These are phyloP conservation scores for Trichothecium roseum DNA, from an alignment of 2,329 filamentous ascomycete species.

Conservation along the genomic window DNA sequence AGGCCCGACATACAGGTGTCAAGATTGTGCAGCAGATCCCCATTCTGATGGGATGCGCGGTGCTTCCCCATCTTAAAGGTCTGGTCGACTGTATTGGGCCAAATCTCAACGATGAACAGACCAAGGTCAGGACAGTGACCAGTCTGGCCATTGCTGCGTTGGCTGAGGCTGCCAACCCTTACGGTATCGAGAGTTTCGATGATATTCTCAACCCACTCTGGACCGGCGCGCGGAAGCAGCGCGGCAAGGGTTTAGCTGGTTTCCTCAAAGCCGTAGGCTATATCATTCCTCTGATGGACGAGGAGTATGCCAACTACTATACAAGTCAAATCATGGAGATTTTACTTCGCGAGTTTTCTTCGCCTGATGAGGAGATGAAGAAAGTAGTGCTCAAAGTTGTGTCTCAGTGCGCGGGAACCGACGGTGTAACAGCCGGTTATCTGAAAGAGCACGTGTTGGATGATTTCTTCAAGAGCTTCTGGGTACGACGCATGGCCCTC, in stretches of 20 bases:
- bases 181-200: conserved; percentile 98
- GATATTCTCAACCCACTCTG: conserved; percentile 95
- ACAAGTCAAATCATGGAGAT: conserved; percentile 99
- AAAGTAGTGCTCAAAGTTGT: conserved; percentile 98
- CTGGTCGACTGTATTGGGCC: conserved; percentile 93
- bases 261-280: conserved; percentile 97
- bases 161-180: conserved; percentile 92
- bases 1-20: conserved; percentile 92
- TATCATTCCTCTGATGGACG: conserved; percentile 98
- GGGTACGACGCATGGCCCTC: conserved; percentile 92
- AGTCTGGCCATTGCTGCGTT: conserved; percentile 89
- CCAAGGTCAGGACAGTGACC: conserved; percentile 93
- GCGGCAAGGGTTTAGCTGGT: conserved; percentile 88
- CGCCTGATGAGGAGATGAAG: conserved; percentile 99
- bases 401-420: conserved; percentile 87
- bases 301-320: conserved; percentile 99
- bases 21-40: conserved; percentile 99
- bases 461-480: conserved; percentile 98
- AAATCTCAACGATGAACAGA: conserved; percentile 94
- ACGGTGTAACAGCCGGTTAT: conserved; percentile 89
- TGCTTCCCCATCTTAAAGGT: conserved; percentile 89
- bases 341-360: conserved; percentile 86
- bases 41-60: conserved; percentile 95
- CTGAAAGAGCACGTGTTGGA: conserved; percentile 90
- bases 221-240: conserved; percentile 92